Percentiles rank a stretch among this genome's conserved stretches.
phyloP scores from a whole-genome alignment of 345 rosid species.

The Brassica nigra region DNA sequence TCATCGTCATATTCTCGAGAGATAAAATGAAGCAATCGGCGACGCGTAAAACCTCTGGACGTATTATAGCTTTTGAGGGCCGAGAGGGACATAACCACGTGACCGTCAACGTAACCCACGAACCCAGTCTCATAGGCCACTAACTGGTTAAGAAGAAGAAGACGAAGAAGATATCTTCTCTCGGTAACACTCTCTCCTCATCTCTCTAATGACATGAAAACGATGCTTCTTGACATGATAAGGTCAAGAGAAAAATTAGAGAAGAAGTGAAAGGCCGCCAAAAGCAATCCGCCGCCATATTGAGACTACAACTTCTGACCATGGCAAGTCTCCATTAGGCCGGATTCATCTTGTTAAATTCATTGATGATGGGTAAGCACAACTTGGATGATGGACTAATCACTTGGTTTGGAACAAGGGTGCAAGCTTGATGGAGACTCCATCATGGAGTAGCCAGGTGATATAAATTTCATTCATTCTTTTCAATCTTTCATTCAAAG shows the following conservation, averaged over 20 bases:
- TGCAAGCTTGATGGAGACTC: too few species aligned
- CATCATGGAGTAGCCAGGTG: too few species aligned
- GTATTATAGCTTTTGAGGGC: constrained; percentile 22
- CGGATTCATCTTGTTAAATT: background rate
- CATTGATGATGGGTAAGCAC: background rate
- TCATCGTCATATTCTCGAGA: constrained; percentile 31
- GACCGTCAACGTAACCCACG: constrained; percentile 41
- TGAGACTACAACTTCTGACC: constrained; percentile 12
- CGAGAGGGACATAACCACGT: constrained; percentile 37
- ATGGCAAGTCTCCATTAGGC: background rate
- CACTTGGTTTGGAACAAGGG: background rate
- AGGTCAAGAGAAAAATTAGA: constrained; percentile 7
- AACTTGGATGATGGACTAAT: background rate
- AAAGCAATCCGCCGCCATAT: constrained; percentile 3
- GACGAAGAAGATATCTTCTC: constrained; percentile 1
- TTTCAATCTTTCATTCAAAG: too few species aligned
- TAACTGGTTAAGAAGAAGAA: constrained; percentile 22
- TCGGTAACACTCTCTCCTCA: background rate
- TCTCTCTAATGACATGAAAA: constrained; percentile 24
- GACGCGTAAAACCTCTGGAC: constrained; percentile 40
- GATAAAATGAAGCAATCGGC: constrained; percentile 30
- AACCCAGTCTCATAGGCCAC: constrained; percentile 35
- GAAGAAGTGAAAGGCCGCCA: background rate
- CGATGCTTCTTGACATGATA: constrained; percentile 29
- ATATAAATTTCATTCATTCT: too few species aligned